Percentiles rank a stretch among this genome's conserved stretches.
Evolutionary conservation across 75 land plant species (phyloP).

Genomic region (Cryptomeria japonica): DNA sequence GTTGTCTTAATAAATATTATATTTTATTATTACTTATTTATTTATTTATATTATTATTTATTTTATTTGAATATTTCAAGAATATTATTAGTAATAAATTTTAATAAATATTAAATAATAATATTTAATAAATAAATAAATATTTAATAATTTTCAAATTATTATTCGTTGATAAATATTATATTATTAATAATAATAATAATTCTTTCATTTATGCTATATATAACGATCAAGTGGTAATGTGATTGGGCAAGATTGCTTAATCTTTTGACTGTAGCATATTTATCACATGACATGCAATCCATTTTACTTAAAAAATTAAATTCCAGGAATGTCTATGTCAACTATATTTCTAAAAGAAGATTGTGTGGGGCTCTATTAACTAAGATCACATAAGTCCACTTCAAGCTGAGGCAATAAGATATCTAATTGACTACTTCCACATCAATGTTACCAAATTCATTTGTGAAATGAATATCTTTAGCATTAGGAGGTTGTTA

Average conservation of each 20-base stretch:
- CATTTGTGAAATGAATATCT: neutral
- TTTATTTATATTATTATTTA: no score
- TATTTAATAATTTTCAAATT: no score
- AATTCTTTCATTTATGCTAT: no score
- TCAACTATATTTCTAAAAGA: neutral
- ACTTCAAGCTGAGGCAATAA: neutral
- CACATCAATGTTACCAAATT: neutral
- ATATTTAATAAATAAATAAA: no score
- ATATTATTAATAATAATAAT: no score
- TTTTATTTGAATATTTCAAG: no score
- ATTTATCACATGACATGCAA: neutral
- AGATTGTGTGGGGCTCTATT: neutral
- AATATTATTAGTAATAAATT: no score
- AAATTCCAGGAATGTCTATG: no score
- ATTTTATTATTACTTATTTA: no score
- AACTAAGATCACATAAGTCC: neutral
- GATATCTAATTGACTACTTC: neutral
- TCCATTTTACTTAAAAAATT: neutral
- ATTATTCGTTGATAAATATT: no score
- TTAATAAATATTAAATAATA: no score
- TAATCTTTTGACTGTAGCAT: neutral
- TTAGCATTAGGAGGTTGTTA: neutral
- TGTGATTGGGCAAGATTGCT: neutral
- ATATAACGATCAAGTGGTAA: neutral
- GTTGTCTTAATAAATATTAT: no score